Evolutionary conservation across 1,139 yeast species (phyloP).

Genomic region (Yamadazyma jaroonii): DNA sequence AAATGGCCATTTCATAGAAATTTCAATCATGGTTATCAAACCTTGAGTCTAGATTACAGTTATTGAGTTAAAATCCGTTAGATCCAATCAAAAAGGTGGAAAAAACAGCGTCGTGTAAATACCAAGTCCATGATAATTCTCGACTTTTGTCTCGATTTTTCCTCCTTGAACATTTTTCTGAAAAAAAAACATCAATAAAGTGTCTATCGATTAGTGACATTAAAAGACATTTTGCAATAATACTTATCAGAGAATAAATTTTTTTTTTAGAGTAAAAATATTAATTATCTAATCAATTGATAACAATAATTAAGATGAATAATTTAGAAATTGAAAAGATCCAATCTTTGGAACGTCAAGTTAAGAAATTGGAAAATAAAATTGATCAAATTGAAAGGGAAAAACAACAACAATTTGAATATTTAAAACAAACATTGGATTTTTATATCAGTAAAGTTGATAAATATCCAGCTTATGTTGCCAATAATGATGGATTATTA

Average conservation of each 20-base stretch:
- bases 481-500: constrained; percentile 25
- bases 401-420: constrained; percentile 32
- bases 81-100: too few species aligned
- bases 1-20: too few species aligned
- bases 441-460: constrained; percentile 40
- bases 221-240: constrained; percentile 6
- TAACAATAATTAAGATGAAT: constrained; percentile 1
- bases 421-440: constrained; percentile 36
- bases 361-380: constrained; percentile 12
- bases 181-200: constrained; percentile 2
- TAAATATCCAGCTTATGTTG: constrained; percentile 31
- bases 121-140: constrained; percentile 3
- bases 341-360: constrained; percentile 11
- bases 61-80: too few species aligned
- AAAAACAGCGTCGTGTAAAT: background rate
- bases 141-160: constrained; percentile 4
- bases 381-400: constrained; percentile 19
- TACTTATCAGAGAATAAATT: background rate
- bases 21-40: too few species aligned
- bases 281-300: background rate
- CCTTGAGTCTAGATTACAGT: too few species aligned
- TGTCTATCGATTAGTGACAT: constrained; percentile 4
- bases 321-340: constrained; percentile 7
- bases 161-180: constrained; percentile 2
- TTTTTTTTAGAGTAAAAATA: background rate